Conservation (phyloP, 2,329 filamentous ascomycete genomes). For the Aspergillus hortae region DNA sequence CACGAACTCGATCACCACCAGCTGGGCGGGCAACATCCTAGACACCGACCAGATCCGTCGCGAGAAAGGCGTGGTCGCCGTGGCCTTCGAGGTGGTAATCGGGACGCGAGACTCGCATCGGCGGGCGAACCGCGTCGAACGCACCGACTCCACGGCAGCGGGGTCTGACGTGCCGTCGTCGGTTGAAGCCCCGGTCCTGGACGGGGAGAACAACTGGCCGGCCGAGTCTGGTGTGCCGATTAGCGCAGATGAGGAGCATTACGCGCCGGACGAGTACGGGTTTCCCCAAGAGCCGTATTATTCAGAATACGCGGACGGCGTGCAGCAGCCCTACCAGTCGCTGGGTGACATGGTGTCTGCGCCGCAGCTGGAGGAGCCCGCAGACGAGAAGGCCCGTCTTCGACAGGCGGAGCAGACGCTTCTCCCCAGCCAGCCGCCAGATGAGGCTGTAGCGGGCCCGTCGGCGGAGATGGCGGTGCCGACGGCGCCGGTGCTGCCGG, state of each 20-base stretch:
- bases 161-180: conserved; percentile 26
- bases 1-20: conserved; percentile 35
- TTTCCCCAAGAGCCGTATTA: conserved; percentile 23
- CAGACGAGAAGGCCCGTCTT: conserved; percentile 79
- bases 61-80: conserved; percentile 87
- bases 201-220: conserved; percentile 26
- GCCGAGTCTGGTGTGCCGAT: conserved; percentile 19
- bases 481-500: conserved; percentile 42
- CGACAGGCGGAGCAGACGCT: conserved; percentile 73
- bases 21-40: conserved; percentile 62
- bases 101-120: conserved; percentile 76
- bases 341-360: conserved; percentile 28
- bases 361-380: conserved; percentile 56
- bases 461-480: conserved; percentile 41
- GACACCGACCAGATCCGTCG: conserved; percentile 83
- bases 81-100: conserved; percentile 80
- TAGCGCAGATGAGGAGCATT: conserved; percentile 15
- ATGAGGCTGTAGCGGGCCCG: conserved; percentile 41
- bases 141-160: conserved; percentile 24
- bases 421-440: conserved; percentile 74
- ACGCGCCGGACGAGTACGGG: conserved; percentile 23
- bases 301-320: conserved; percentile 27
- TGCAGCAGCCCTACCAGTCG: conserved; percentile 20
- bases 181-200: conserved; percentile 9
- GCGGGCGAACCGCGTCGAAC: conserved; percentile 43